Base-by-base conservation (phyloP, 371 early-diverging fungal genomes). In the Mucor piriformis region DNA sequence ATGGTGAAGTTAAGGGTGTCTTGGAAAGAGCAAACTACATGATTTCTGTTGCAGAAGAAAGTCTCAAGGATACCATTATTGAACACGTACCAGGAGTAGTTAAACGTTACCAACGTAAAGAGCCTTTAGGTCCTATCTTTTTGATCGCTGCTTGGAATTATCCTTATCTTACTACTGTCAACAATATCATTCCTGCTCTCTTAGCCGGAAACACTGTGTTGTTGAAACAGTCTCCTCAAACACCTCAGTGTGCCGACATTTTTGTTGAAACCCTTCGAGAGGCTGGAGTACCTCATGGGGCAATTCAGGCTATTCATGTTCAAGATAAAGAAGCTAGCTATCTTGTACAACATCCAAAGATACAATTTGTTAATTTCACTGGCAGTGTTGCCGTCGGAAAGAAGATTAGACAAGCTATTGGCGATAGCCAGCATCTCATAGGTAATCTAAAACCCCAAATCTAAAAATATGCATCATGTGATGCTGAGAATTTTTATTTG, bases 201-300 rank as follows among this genome's bases (percentile, higher is more conserved):
- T 69, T 92, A 37, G 89, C 91, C 4, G 92, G 90, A 8, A 94
- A 94, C 66, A 70, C 88, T 0, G 92, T 94, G 6, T 72, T 92
- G 34, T 60, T 94, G 59, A 94, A 93, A 69, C 91, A 91, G 50
- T 88, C 92, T 0, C 91, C 92, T 3, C 92, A 92, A 70, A 92
- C 93, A 6, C 90, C 90, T 23, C 84, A 86, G 21, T 86, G 87
- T 61, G 93, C 86, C 2, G 89, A 92, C 57, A 64, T 88, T 29
- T 89, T 92, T 66, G 83, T 74, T 1, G 76, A 77, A 21, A 85
- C 88, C 5, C 81, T 88, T 55, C 73, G 67, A 34, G 83, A 80
- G 55, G 92, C 91, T 6, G 92, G 93, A 16, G 66, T 92, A 16
- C 92, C 93, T 0, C 63, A 77, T 3, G 83, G 78, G 34, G 90